These are phyloP conservation scores for Ophidiomyces ophidiicola DNA, from an alignment of 2,329 filamentous ascomycete species.

Conservation along the genomic window DNA sequence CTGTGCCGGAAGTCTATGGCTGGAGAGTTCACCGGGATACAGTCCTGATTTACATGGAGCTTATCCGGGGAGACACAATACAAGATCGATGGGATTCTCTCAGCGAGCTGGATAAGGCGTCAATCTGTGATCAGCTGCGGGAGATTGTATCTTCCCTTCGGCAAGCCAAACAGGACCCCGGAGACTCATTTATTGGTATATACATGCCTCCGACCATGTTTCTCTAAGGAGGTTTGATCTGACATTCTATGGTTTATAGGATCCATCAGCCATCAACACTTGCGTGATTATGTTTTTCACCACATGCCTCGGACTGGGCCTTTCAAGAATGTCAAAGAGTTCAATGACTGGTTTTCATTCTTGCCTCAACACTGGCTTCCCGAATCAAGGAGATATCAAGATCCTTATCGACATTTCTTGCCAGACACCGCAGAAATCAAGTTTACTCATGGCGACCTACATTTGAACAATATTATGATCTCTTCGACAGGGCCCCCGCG, in stretches of 20 bases:
- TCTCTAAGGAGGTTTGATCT: neutral
- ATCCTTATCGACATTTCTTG: slow-evolving; percentile 18
- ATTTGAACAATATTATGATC: slow-evolving; percentile 25
- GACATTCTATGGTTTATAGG: slow-evolving; percentile 13
- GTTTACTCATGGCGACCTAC: slow-evolving; percentile 26
- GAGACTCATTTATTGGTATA: slow-evolving; percentile 20
- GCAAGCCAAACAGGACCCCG: slow-evolving; percentile 16
- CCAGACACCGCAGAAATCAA: slow-evolving; percentile 22
- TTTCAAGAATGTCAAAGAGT: slow-evolving; percentile 18
- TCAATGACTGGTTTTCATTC: slow-evolving; percentile 22
- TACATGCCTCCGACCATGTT: neutral
- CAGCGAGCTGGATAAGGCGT: slow-evolving; percentile 11
- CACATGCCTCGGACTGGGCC: slow-evolving; percentile 15
- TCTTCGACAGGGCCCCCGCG: slow-evolving; percentile 17
- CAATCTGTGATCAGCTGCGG: slow-evolving; percentile 16
- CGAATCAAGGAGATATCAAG: slow-evolving; percentile 11
- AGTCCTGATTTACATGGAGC: slow-evolving; percentile 27
- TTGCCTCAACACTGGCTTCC: slow-evolving; percentile 16
- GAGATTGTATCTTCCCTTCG: slow-evolving; percentile 16
- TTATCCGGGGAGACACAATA: slow-evolving; percentile 21
- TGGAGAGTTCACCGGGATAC: slow-evolving; percentile 21
- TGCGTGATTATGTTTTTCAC: slow-evolving; percentile 19
- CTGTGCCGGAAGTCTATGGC: slow-evolving; percentile 30
- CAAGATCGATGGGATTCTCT: slow-evolving; percentile 19
- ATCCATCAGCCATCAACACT: slow-evolving; percentile 14